Base-by-base conservation (phyloP, 768 basidiomycete species). In the Mycena olivaceomarginata region DNA sequence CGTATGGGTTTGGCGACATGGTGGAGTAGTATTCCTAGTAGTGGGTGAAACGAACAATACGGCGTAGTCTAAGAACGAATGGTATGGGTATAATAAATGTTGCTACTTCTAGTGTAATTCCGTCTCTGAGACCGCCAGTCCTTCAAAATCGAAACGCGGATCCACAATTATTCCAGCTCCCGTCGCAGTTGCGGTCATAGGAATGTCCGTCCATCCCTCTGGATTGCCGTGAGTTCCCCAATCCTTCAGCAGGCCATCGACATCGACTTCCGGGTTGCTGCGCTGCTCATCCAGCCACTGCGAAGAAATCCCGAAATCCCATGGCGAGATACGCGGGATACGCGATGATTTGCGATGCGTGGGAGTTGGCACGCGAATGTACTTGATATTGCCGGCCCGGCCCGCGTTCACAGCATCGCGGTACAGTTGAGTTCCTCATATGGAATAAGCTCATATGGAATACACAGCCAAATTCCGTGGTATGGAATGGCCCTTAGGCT, bases 1-100 rank as follows among this genome's bases (percentile, higher is more conserved):
- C 69, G 22, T 70, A 37, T n/a, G 59, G 59, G 2, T 62, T 70
- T 7, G 69, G 59, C 20, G 59, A 70, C 45, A 37, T 43, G 25
- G 53, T 62, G 13, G 22, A 70, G 1, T 37, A 31, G 31, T 31
- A 31, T 31, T 31, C 31, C 31, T 31, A 31, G 31, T 31, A 31
- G 31, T 31, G 31, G 31, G 31, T 31, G 31, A 31, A 31, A 31
- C 31, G 31, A 31, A 31, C 7, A 62, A 5, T 62, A 59, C 16
- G 25, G 13, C 9, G 43, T 15, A 45, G 43, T 31, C 31, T 31
- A 45, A 45, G 43, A 45, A 45, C 43, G 43, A 45, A 31, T 31
- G 31, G 31, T 31, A 31, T 41, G 40, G 20, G 56, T 57, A 57
- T 57, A 22, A 7, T 8, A 68, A 37, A 63, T 37, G 37, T 31